Conservation (phyloP, 2,329 filamentous ascomycete genomes). For the Ascochyta pisi region DNA sequence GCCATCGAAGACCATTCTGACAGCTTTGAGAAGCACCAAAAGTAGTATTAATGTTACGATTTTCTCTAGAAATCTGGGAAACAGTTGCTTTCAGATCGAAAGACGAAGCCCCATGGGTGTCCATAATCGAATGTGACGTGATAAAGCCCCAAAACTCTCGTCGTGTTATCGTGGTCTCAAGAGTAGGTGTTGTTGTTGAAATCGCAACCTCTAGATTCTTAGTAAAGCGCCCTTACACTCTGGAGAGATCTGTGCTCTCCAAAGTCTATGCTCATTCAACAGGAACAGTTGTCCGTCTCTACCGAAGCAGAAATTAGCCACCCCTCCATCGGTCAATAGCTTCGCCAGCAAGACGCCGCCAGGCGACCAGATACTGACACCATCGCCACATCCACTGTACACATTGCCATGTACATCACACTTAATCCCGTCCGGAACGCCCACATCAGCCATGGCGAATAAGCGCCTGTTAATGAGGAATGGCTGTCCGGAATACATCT, state of each 20-base stretch:
- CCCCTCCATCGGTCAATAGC: slow-evolving; percentile 42
- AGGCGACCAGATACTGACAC: slow-evolving; percentile 57
- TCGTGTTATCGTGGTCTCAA: too few species aligned
- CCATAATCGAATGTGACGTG: too few species aligned
- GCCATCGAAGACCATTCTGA: too few species aligned
- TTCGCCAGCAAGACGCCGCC: slow-evolving; percentile 53
- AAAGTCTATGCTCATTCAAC: slow-evolving; percentile 49
- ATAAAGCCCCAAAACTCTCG: too few species aligned
- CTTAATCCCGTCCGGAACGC: slow-evolving; percentile 34
- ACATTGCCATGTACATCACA: slow-evolving; percentile 56
- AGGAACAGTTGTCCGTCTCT: slow-evolving; percentile 55
- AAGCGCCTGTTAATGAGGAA: slow-evolving; percentile 29
- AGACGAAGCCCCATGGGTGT: too few species aligned
- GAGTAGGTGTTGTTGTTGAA: too few species aligned
- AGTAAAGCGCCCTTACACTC: slow-evolving; percentile 21
- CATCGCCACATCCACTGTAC: slow-evolving; percentile 58
- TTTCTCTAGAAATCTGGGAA: too few species aligned
- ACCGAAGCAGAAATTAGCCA: slow-evolving; percentile 59
- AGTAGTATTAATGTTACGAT: too few species aligned
- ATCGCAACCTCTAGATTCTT: slow-evolving; percentile 1
- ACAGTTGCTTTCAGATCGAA: too few species aligned
- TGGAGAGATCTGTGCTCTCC: slow-evolving; percentile 21
- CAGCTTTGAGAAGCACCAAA: too few species aligned
- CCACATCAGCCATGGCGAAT: slow-evolving; percentile 31
- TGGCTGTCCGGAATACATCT: slow-evolving; percentile 10